A percentile compares a stretch with the other conserved stretches of the same genome.
These are phyloP conservation scores for Trichoderma breve DNA, from an alignment of 2,329 filamentous ascomycete genomes.

Conservation along the genomic window DNA sequence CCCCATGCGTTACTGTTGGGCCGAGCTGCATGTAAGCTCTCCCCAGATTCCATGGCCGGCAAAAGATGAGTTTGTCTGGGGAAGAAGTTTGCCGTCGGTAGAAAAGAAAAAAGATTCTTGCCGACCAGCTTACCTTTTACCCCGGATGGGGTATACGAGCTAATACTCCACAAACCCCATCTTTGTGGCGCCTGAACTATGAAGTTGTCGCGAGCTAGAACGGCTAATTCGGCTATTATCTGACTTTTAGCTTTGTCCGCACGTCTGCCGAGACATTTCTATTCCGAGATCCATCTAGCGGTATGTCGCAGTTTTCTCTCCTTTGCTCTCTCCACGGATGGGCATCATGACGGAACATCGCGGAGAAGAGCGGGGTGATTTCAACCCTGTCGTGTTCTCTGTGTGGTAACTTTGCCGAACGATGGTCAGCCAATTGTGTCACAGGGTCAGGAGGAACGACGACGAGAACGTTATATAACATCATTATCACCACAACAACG, in stretches of 20 bases:
- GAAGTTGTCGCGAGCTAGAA: background rate
- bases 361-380: background rate
- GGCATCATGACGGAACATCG: background rate
- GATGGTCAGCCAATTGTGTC: background rate
- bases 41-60: conserved; percentile 11
- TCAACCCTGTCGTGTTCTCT: background rate
- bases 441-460: background rate
- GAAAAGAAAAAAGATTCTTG: background rate
- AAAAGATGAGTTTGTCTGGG: conserved; percentile 6
- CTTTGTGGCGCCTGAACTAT: background rate
- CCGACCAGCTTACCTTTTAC: background rate
- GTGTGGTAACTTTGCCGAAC: background rate
- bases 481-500: background rate
- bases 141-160: background rate
- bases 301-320: background rate
- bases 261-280: background rate
- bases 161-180: conserved; percentile 2
- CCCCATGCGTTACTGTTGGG: background rate
- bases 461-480: background rate
- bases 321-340: background rate
- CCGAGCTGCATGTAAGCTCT: background rate
- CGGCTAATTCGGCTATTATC: conserved; percentile 9
- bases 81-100: conserved; percentile 8
- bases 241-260: background rate
- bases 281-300: background rate